Percentiles rank a stretch among this genome's conserved stretches.
phyloP scores from a whole-genome alignment of 345 rosid species.

The rapeseed (Brassica napus) region Da-Ae NC_063448.1:1932001-1932500 shows the following conservation, averaged over 20 bases:
- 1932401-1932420: slow-evolving; percentile 26
- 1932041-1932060: slow-evolving; percentile 2
- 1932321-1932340: slow-evolving; percentile 18
- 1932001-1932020: neutral
- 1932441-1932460: slow-evolving; percentile 4
- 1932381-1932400: slow-evolving; percentile 60
- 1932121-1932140: slow-evolving; percentile 46
- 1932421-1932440: slow-evolving; percentile 32
- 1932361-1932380: slow-evolving; percentile 78
- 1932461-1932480: neutral
- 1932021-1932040: slow-evolving; percentile 21
- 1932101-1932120: slow-evolving; percentile 43
- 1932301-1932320: slow-evolving; percentile 13
- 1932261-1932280: slow-evolving; percentile 16
- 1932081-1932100: slow-evolving; percentile 13
- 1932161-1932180: slow-evolving; percentile 45
- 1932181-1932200: neutral
- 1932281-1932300: slow-evolving; percentile 29
- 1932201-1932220: neutral
- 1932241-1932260: neutral
- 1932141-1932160: slow-evolving; percentile 39
- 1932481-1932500: neutral
- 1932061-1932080: slow-evolving; percentile 14
- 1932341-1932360: slow-evolving; percentile 75
- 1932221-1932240: neutral